A percentile compares a stretch with the other conserved stretches of the same genome.
Evolutionary conservation across 2,329 filamentous ascomycete genomes (phyloP).

Genomic region (Calonectria hongkongensis): DNA sequence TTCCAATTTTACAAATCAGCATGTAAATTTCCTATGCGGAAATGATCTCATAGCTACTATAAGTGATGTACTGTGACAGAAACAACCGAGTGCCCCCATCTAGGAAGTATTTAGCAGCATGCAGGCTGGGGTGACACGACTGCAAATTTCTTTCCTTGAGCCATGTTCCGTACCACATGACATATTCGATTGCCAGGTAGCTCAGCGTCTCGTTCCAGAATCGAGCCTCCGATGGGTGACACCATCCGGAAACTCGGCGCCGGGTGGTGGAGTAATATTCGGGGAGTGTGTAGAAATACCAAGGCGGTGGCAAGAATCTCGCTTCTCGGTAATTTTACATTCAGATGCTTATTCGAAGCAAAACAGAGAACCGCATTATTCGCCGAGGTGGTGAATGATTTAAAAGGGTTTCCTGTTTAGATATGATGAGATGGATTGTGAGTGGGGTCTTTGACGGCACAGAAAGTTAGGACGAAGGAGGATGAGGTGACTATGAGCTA

Average conservation of each 20-base stretch:
- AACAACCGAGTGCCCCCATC: neutral
- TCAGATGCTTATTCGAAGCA: neutral
- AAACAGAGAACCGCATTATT: neutral
- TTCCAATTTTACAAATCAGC: neutral
- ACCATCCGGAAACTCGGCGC: neutral
- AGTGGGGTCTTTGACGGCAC: neutral
- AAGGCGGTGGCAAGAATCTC: neutral
- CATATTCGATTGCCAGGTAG: neutral
- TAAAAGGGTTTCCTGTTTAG: neutral
- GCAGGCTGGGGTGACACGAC: neutral
- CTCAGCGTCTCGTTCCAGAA: constrained; percentile 2
- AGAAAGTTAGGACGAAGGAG: neutral
- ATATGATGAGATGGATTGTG: neutral
- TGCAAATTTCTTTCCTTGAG: neutral
- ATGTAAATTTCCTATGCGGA: neutral
- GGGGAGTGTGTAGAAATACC: neutral
- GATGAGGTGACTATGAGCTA: neutral
- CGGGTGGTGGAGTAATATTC: constrained; percentile 12
- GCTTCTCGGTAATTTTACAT: neutral
- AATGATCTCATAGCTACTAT: constrained; percentile 6
- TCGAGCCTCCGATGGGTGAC: neutral
- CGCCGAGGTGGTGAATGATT: neutral
- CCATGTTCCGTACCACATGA: constrained; percentile 1
- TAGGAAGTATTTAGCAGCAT: neutral
- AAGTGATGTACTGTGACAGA: neutral